Evolutionary conservation across 1,284 basidiomycete species (phyloP).

Genomic region (Ustanciosporium gigantosporum): DNA sequence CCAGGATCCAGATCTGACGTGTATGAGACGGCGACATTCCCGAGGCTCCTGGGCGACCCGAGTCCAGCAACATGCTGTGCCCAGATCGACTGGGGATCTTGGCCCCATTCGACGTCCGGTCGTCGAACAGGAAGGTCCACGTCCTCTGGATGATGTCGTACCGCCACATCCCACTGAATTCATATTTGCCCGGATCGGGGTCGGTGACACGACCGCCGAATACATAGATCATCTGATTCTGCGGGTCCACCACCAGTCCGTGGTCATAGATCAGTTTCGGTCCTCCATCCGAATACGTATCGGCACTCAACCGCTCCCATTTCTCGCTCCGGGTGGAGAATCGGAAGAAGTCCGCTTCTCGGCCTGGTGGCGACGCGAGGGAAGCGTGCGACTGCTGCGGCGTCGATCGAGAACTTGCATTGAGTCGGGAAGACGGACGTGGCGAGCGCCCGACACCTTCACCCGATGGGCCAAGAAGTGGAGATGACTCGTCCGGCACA

Average conservation of each 20-base stretch:
- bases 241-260: slow-evolving; percentile 76
- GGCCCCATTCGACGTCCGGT: slow-evolving; percentile 39
- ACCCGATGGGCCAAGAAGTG: slow-evolving; percentile 5
- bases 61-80: slow-evolving; percentile 60
- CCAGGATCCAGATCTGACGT: slow-evolving; percentile 56
- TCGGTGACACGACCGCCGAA: slow-evolving; percentile 77
- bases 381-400: slow-evolving; percentile 17
- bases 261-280: slow-evolving; percentile 79
- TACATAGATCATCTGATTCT: slow-evolving; percentile 74
- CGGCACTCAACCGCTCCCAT: slow-evolving; percentile 58
- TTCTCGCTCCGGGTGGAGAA: slow-evolving; percentile 56
- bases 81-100: slow-evolving; percentile 50
- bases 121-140: slow-evolving; percentile 58
- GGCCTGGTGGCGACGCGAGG: slow-evolving; percentile 19
- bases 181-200: slow-evolving; percentile 58
- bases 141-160: slow-evolving; percentile 54
- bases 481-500: slow-evolving; percentile 21
- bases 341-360: slow-evolving; percentile 58
- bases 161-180: slow-evolving; percentile 59
- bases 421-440: slow-evolving; percentile 10
- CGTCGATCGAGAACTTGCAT: slow-evolving; percentile 9
- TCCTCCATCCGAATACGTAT: slow-evolving; percentile 66
- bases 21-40: slow-evolving; percentile 34
- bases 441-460: slow-evolving; percentile 13
- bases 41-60: slow-evolving; percentile 24